phyloP scores from a whole-genome alignment of 192 early-diverging fungal species.

The Powellomyces hirtus region DNA sequence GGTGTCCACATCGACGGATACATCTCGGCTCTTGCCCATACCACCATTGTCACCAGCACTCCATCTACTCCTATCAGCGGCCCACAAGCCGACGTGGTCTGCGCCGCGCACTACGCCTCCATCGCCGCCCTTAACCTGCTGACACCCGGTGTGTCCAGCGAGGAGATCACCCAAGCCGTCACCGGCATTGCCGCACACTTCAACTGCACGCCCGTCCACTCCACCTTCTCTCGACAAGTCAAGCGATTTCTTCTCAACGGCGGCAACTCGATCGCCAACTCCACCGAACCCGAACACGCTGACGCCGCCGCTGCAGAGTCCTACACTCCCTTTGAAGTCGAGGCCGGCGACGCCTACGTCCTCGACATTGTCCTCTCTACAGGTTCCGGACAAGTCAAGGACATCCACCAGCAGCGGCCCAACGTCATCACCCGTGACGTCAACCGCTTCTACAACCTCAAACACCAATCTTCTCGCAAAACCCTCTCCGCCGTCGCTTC shows the following conservation, averaged over 20 bases:
- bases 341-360: slow-evolving; percentile 81
- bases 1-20: slow-evolving; percentile 90
- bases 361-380: slow-evolving; percentile 86
- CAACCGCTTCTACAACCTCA: slow-evolving; percentile 73
- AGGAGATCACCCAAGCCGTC: slow-evolving; percentile 70
- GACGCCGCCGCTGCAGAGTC: slow-evolving; percentile 30
- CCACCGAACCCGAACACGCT: slow-evolving; percentile 48
- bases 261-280: slow-evolving; percentile 34
- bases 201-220: slow-evolving; percentile 79
- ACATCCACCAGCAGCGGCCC: slow-evolving; percentile 59
- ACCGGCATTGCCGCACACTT: slow-evolving; percentile 73
- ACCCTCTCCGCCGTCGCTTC: slow-evolving; percentile 66
- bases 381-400: slow-evolving; percentile 1
- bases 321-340: slow-evolving; percentile 70
- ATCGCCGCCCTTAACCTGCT: slow-evolving; percentile 81
- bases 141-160: slow-evolving; percentile 59
- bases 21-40: slow-evolving; percentile 76
- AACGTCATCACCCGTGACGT: slow-evolving; percentile 83
- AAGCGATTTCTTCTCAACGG: slow-evolving; percentile 46
- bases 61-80: slow-evolving; percentile 65
- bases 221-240: slow-evolving; percentile 44
- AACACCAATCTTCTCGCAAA: slow-evolving; percentile 78
- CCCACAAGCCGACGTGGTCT: slow-evolving; percentile 79
- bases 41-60: slow-evolving; percentile 64
- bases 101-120: slow-evolving; percentile 85